phyloP scores from a whole-genome alignment of 106 monocot species.

The Dendrobium nobile region DNA sequence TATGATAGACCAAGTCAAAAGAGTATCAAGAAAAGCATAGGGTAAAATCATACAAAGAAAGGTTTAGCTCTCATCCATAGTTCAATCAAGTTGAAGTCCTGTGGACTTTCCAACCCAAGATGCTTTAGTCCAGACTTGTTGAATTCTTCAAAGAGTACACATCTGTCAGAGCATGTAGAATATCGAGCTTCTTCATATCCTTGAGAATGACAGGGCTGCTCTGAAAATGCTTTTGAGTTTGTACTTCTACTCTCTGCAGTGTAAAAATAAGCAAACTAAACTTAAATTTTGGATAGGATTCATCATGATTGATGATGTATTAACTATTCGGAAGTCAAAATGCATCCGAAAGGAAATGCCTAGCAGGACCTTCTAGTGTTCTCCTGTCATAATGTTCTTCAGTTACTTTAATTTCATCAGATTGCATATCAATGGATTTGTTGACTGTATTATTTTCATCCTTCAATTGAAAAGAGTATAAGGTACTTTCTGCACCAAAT shows the following conservation, averaged over 20 bases:
- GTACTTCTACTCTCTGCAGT: conserved; percentile 5
- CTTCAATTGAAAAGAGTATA: conserved; percentile 8
- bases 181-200: conserved; percentile 8
- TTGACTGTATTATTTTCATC: background rate
- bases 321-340: background rate
- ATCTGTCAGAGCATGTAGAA: conserved; percentile 17
- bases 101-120: conserved; percentile 29
- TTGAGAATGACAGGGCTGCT: conserved; percentile 1
- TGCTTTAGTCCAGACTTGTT: conserved; percentile 42
- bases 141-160: conserved; percentile 55
- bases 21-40: background rate
- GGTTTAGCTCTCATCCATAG: conserved; percentile 53
- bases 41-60: conserved; percentile 38
- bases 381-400: conserved; percentile 6
- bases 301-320: background rate
- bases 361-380: background rate
- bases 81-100: conserved; percentile 34
- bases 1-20: background rate
- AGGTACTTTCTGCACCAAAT: conserved; percentile 3
- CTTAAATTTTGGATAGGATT: background rate
- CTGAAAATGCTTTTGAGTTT: background rate
- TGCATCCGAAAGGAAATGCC: background rate
- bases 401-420: conserved; percentile 9
- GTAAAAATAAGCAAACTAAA: background rate
- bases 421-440: conserved; percentile 1